Conservation (phyloP, 805 yeast species). For the Candida vaughaniae region DNA sequence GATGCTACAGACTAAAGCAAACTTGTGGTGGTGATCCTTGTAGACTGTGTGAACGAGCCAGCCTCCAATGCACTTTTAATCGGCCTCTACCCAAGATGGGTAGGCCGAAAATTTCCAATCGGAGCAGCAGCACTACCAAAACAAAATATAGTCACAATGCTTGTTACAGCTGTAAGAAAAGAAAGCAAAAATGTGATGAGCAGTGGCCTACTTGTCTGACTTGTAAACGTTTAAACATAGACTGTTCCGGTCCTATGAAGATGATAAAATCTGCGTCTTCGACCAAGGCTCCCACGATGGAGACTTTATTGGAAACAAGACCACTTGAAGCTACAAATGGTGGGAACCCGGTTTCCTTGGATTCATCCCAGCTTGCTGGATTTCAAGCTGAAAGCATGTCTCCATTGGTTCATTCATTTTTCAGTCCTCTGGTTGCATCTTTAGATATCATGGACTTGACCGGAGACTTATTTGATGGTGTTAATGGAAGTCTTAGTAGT, state of each 20-base stretch:
- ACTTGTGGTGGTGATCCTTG: conserved; percentile 17
- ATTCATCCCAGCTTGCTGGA: background rate
- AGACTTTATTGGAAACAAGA: background rate
- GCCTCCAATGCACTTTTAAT: conserved; percentile 11
- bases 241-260: conserved; percentile 12
- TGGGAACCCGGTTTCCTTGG: background rate
- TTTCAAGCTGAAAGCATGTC: no score
- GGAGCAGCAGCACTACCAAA: conserved; percentile 1
- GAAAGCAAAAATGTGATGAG: conserved; percentile 26
- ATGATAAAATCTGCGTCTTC: background rate
- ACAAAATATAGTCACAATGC: conserved; percentile 17
- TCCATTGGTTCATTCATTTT: background rate
- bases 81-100: conserved; percentile 21
- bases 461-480: background rate
- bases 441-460: conserved; percentile 2
- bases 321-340: background rate
- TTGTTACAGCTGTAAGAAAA: conserved; percentile 20
- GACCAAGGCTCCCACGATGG: no score
- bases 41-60: conserved; percentile 20
- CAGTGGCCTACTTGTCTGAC: conserved; percentile 19
- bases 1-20: conserved; percentile 24
- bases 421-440: background rate
- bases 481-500: conserved; percentile 6
- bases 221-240: conserved; percentile 15
- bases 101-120: conserved; percentile 15